Evolutionary conservation across 306 rosid genomes (phyloP), one percentile per base, ranked within the genome.

Genomic region (Vicia sativa): DNA sequence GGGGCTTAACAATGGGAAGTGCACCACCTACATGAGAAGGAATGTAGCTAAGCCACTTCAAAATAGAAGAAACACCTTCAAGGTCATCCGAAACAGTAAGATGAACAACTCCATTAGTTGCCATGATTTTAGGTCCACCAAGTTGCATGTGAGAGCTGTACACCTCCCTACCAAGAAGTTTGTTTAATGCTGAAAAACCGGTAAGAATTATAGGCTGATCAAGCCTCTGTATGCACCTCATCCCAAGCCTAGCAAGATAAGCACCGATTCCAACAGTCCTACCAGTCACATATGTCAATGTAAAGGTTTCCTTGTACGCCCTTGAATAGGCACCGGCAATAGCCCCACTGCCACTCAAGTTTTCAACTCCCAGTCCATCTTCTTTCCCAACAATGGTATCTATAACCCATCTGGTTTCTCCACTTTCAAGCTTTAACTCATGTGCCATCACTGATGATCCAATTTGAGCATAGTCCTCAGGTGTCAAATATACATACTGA

Each of bases 91-190:
- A 84, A 65, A 93, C 98, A 5, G 98, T 93, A 45, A 93, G 91
- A 87, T 93, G 98, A 67, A 93, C 98, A 25, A 93, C 98, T 77
- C 97, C 98, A 79, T 93, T 93, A 3, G 98, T 93, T 64, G 96
- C 96, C 98, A 93, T 93, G 68, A 93, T 90, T 80, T 93, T 93
- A 10, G 98, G 98, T 72, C 98, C 98, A 68, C 98, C 98, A 16
- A 93, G 91, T 78, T 93, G 98, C 98, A 93, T 93, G 84, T 93
- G 98, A n/a, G 98, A 93, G 85, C 98, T 93, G 83, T 93, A 93
- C 21, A 93, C 98, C 83, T 93, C 98, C 68, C 98, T 84, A 49
- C 98, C 98, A 72, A 93, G 98, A 58, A 93, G 96, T 78, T 93
- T 93, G 90, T 93, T 93, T 63, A 93, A 78, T 2, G 98, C 96